phyloP scores from a whole-genome alignment of 176 grass and related monocot species.

The Phoenix roebelenii region DNA sequence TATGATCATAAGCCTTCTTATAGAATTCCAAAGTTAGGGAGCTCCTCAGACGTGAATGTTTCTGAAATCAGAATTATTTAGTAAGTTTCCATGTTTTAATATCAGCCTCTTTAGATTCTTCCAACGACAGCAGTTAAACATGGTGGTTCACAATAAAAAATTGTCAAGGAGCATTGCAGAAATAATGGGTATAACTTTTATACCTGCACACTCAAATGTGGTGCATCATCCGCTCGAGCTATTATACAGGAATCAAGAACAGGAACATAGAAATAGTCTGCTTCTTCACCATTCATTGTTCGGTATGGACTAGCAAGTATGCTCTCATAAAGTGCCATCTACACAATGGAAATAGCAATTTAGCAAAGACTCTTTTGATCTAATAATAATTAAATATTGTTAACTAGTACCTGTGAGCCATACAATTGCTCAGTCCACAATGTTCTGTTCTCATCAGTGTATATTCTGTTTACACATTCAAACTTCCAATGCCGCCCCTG shows the following conservation, averaged over 20 bases:
- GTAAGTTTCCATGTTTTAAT: too few relatives aligned
- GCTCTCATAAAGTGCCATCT: conserved; percentile 96
- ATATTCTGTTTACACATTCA: conserved; percentile 93
- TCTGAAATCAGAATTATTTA: conserved; percentile 24
- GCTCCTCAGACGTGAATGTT: conserved; percentile 38
- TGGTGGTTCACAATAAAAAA: too few relatives aligned
- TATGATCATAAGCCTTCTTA: conserved; percentile 79
- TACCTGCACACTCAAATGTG: conserved; percentile 60
- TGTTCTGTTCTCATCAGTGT: conserved; percentile 70
- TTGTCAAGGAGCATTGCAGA: too few relatives aligned
- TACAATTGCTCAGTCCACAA: conserved; percentile 72
- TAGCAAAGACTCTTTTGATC: too few relatives aligned
- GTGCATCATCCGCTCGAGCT: conserved; percentile 78
- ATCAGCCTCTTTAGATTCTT: too few relatives aligned
- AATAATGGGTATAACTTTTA: neutral
- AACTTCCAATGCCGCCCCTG: conserved; percentile 80
- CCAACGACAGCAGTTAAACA: too few relatives aligned
- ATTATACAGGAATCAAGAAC: conserved; percentile 92
- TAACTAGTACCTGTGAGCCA: conserved; percentile 70
- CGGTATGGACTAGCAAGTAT: conserved; percentile 85
- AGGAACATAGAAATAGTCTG: conserved; percentile 98
- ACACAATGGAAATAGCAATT: conserved; percentile 19
- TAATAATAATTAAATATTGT: too few relatives aligned
- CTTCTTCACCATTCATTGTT: conserved; percentile 87
- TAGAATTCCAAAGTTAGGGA: conserved; percentile 78